Conservation (phyloP, 2,329 filamentous ascomycete species). For the Geosmithia morbida region DNA sequence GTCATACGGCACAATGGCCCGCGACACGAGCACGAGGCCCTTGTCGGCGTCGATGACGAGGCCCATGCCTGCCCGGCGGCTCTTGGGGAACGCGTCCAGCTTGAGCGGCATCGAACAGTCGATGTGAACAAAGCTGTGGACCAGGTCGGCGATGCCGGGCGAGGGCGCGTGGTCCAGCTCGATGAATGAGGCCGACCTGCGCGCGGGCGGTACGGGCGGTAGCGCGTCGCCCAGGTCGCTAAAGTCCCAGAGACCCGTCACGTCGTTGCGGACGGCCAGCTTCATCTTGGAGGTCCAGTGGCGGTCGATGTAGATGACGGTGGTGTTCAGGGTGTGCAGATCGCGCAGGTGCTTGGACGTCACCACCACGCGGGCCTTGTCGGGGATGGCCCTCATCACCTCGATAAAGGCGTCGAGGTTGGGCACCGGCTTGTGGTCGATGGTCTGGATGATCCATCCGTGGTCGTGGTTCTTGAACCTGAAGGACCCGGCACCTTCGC, state of each 20-base stretch:
- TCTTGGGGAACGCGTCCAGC: constrained; percentile 93
- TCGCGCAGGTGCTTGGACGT: constrained; percentile 94
- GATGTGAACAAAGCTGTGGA: constrained; percentile 89
- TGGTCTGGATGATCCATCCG: constrained; percentile 84
- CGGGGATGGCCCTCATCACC: constrained; percentile 78
- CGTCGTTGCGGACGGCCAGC: constrained; percentile 78
- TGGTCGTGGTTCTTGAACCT: constrained; percentile 81
- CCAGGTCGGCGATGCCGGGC: constrained; percentile 80
- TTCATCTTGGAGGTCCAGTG: constrained; percentile 97
- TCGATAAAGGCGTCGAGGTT: constrained; percentile 81
- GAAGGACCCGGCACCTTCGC: constrained; percentile 89
- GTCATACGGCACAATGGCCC: constrained; percentile 91
- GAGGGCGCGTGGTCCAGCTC: constrained; percentile 79
- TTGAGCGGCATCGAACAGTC: constrained; percentile 90
- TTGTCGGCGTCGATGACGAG: constrained; percentile 96
- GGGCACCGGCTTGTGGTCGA: constrained; percentile 84
- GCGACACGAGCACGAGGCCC: constrained; percentile 83
- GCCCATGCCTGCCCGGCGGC: constrained; percentile 88
- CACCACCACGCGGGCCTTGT: constrained; percentile 72
- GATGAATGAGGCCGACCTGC: constrained; percentile 78
- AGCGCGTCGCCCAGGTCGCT: constrained; percentile 69
- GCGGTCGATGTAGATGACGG: constrained; percentile 81
- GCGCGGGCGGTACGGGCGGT: constrained; percentile 56
- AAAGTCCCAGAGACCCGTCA: constrained; percentile 89
- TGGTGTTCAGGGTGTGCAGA: constrained; percentile 85